Evolutionary conservation across 768 basidiomycete species (phyloP), one percentile per base, ranked within the genome.

Genomic region (Boletus vinaceobasis): DNA sequence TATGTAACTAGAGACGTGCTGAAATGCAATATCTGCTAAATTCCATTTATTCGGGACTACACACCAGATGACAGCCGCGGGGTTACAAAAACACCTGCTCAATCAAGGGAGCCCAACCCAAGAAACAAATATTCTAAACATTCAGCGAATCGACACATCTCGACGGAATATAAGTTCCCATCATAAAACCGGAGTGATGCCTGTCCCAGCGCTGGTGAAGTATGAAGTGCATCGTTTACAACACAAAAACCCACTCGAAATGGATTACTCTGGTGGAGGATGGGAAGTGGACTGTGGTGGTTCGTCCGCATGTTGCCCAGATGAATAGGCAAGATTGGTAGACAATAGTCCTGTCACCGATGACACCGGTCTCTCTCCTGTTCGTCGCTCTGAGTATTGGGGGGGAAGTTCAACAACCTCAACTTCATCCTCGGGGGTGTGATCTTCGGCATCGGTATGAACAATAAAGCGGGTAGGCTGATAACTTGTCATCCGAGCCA

Each of bases 361-460:
- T n/a, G 66, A 57, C 40, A 52, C 21, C 3, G 66, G 57, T 50
- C 63, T 55, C 40, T 40, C 48, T 45, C 4, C 58, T n/a, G 64
- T 65, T 19, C 77, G 77, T 35, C 79, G 73, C 56, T 82, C 85
- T 26, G 77, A 77, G 63, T 90, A 90, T 65, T 83, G 83, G 15
- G 88, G 88, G 27, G 88, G 88, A n/a, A 89, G 76, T 70, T 90
- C 88, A 7, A 89, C 77, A 21, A 87, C 71, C 7, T 77, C 86
- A 17, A 79, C 70, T 53, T 77, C 74, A 49, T 74, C 74, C 38
- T 69, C 72, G 7, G 80, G 73, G 10, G 72, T 37, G 13, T 63
- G 70, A 61, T 89, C 87, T 50, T 87, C 86, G 8, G 78, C 79
- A 64, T 89, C 89, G 4, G 82, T 85, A 59, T 90, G 87, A 7